These are phyloP conservation scores for Trichosanthes cucumerina DNA, from an alignment of 306 rosid genomes.

Conservation along the genomic window DNA sequence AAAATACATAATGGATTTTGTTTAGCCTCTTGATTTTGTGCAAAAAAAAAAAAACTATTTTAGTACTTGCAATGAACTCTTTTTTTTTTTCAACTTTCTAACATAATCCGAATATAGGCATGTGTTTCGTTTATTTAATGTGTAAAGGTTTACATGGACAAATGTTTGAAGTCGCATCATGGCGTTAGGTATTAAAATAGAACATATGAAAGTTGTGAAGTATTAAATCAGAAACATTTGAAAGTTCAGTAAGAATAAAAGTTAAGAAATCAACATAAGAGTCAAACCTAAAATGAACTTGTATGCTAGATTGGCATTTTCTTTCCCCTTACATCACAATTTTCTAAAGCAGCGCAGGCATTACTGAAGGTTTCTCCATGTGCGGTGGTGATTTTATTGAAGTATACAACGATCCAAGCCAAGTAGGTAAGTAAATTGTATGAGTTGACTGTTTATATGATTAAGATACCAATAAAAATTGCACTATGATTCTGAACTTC, in stretches of 20 bases:
- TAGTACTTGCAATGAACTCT: background rate
- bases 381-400: slow-evolving; percentile 97
- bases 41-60: background rate
- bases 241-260: background rate
- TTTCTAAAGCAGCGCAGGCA: slow-evolving; percentile 71
- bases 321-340: background rate
- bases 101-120: background rate
- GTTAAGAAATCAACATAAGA: background rate
- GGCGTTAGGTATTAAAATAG: background rate
- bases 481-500: background rate
- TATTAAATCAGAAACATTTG: background rate
- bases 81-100: background rate
- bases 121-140: background rate
- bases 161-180: background rate
- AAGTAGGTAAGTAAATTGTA: slow-evolving; percentile 43
- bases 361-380: slow-evolving; percentile 97
- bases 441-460: background rate
- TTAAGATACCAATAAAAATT: background rate
- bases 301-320: background rate
- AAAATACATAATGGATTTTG: background rate
- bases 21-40: background rate
- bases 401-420: slow-evolving; percentile 77
- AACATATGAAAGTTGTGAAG: background rate
- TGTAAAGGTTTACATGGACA: background rate
- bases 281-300: background rate